Base-by-base conservation (phyloP, 805 yeast genomes). In the Kuraishia floccosa region DNA sequence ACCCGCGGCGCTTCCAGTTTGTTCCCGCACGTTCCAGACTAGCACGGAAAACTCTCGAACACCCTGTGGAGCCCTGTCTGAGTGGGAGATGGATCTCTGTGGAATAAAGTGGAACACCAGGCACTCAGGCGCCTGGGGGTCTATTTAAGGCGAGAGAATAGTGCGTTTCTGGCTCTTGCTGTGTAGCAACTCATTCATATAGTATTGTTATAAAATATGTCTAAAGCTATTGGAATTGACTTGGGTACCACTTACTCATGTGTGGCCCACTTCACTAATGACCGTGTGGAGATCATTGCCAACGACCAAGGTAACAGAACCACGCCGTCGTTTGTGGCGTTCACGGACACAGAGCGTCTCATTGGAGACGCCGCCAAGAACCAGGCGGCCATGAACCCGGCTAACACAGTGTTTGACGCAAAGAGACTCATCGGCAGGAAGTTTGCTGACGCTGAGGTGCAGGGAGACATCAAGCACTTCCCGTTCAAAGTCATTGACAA, bases 241-340 rank as follows among this genome's bases (percentile, higher is more conserved):
- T 73, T 77, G 60, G 86, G 86, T 63, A 77, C 86, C 34, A 84
- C 94, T 38, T 85, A 84, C 68, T 84, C 94, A 31, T 85, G 95
- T 75, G 96, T 86, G 38, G 95, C 94, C 49, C 91, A 84, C 53
- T 85, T 83, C 68, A 70, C 85, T 47, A 81, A 81, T 51, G 91
- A 87, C 43, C 71, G 81, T 54, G 96, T 87, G 34, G 96, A 86
- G 61, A 86, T 86, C 59, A 83, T 86, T 54, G 94, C 96, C 50
- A 87, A 87, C 58, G 96, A 87, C 62, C 96, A 87, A 68, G 96
- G 96, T 76, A 86, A 87, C 76, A 82, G 96, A 70, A 86, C 87
- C 34, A 87, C 96, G 31, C 96, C 96, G 35, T 87, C 96, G 17
- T 87, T 81, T 55, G 96, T 87, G 34, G 95, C 95, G 27, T 86